Evolutionary conservation across 805 yeast genomes (phyloP).

Genomic region (Barnettozyma siamensis): DNA sequence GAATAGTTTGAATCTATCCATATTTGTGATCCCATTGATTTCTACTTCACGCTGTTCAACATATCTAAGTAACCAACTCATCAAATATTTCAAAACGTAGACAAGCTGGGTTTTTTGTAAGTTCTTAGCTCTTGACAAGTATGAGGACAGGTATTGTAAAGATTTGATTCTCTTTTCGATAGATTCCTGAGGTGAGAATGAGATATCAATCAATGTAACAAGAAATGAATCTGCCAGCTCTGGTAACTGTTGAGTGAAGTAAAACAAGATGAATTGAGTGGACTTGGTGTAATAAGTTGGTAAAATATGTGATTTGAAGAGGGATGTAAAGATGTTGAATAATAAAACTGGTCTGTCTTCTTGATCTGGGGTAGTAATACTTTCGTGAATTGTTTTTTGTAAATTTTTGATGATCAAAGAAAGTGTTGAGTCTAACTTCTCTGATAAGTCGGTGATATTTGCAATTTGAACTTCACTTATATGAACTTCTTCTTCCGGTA

Average conservation of each 20-base stretch:
- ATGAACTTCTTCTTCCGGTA: slow-evolving; percentile 39
- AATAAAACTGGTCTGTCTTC: slow-evolving; percentile 59
- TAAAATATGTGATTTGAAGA: slow-evolving; percentile 75
- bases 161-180: slow-evolving; percentile 79
- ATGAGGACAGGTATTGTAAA: slow-evolving; percentile 87
- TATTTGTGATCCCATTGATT: slow-evolving; percentile 60
- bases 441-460: slow-evolving; percentile 46
- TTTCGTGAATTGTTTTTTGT: slow-evolving; percentile 15
- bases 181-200: slow-evolving; percentile 64
- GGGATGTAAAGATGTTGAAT: slow-evolving; percentile 67
- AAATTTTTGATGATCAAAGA: slow-evolving; percentile 50
- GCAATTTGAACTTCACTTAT: slow-evolving; percentile 26
- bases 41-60: slow-evolving; percentile 82
- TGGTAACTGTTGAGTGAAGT: slow-evolving; percentile 72
- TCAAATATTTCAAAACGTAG: slow-evolving; percentile 75
- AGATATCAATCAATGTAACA: slow-evolving; percentile 75
- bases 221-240: slow-evolving; percentile 82
- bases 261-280: slow-evolving; percentile 79
- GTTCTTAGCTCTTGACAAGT: slow-evolving; percentile 78
- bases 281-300: slow-evolving; percentile 91
- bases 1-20: slow-evolving; percentile 86
- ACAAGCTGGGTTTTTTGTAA: slow-evolving; percentile 67
- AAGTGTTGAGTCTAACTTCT: slow-evolving; percentile 69
- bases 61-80: slow-evolving; percentile 79
- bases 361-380: slow-evolving; percentile 42